Evolutionary conservation across 257 asterid genomes (phyloP).

Genomic region (Solanum pinnatisectum): DNA sequence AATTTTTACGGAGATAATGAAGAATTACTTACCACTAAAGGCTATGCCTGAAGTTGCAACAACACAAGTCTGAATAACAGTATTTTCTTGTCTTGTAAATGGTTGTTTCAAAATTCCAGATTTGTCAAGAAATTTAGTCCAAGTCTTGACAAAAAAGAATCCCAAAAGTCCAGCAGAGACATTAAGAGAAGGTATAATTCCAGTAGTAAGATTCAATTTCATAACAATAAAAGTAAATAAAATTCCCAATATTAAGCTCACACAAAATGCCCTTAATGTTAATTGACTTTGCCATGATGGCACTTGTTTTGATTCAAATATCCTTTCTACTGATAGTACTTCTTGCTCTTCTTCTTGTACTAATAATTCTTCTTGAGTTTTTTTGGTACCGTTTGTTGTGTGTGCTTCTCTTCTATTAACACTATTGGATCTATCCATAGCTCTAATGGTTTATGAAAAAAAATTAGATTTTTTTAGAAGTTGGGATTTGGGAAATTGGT

Average conservation of each 20-base stretch:
- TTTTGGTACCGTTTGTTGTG: background rate
- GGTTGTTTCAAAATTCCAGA: conserved; percentile 46
- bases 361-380: background rate
- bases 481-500: background rate
- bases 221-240: conserved; percentile 47
- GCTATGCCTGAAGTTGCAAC: conserved; percentile 73
- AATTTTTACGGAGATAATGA: background rate
- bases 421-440: background rate
- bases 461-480: background rate
- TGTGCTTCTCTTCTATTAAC: background rate
- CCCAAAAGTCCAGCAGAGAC: conserved; percentile 71
- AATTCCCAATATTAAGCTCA: conserved; percentile 40
- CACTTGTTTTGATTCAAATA: conserved; percentile 30
- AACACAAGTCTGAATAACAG: conserved; percentile 72
- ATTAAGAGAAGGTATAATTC: conserved; percentile 57
- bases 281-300: conserved; percentile 60
- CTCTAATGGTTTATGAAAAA: background rate
- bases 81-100: conserved; percentile 63
- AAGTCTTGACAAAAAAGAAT: conserved; percentile 48
- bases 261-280: conserved; percentile 44
- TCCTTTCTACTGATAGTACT: conserved; percentile 22
- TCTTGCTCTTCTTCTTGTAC: conserved; percentile 1
- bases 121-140: conserved; percentile 39
- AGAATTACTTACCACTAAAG: conserved; percentile 37
- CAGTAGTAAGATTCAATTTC: conserved; percentile 60